Conservation (phyloP, 805 yeast species). For the Clavispora asparagi region DNA sequence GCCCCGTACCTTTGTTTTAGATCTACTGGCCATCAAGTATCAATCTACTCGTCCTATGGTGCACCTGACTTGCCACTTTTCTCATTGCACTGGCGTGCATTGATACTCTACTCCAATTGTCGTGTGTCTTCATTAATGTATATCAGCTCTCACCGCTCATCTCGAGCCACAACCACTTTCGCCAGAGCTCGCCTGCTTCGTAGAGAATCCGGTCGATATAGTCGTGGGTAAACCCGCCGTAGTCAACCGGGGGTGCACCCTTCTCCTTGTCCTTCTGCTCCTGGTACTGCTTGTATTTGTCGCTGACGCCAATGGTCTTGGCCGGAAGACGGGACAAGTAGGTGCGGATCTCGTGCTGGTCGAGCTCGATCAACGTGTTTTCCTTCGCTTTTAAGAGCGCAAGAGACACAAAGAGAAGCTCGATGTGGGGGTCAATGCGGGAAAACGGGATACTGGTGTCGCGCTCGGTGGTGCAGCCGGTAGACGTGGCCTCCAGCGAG, state of each 20-base stretch:
- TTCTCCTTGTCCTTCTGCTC: conserved; percentile 18
- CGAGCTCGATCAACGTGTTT: conserved; percentile 75
- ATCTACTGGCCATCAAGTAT: no score
- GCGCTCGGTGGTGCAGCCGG: conserved; percentile 5
- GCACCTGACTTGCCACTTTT: no score
- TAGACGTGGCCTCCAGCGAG: conserved; percentile 4
- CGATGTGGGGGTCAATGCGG: conserved; percentile 66
- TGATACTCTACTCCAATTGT: no score
- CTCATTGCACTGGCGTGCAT: no score
- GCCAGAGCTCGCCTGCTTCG: conserved; percentile 86
- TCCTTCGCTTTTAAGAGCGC: conserved; percentile 80
- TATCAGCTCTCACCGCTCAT: conserved; percentile 23
- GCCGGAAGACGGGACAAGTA: conserved; percentile 57
- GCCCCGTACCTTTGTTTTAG: no score
- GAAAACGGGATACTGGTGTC: conserved; percentile 45
- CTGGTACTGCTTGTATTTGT: conserved; percentile 30
- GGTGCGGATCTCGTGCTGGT: conserved; percentile 84
- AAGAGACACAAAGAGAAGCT: conserved; percentile 67
- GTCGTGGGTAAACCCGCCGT: conserved; percentile 20
- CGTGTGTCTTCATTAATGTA: neutral
- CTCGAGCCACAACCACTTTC: conserved; percentile 65
- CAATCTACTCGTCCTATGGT: no score
- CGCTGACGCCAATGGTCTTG: conserved; percentile 30
- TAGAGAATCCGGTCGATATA: conserved; percentile 69
- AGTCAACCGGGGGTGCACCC: conserved; percentile 9